A percentile compares a stretch with the other conserved stretches of the same genome.
Conservation (phyloP, 306 rosid species). For the Cucumis sativus region Cucumber_9930_V3 NC_026659.2:31285501-31286000, state of each 20-base stretch:
- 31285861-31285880: constrained; percentile 86
- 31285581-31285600: constrained; percentile 52
- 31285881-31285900: constrained; percentile 83
- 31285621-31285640: constrained; percentile 27
- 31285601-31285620: constrained; percentile 33
- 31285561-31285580: constrained; percentile 64
- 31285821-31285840: constrained; percentile 91
- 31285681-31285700: constrained; percentile 30
- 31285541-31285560: constrained; percentile 96
- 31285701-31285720: constrained; percentile 27
- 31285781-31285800: constrained; percentile 91
- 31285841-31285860: constrained; percentile 71
- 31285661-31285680: constrained; percentile 19
- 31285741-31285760: constrained; percentile 30
- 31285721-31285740: constrained; percentile 38
- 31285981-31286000: constrained; percentile 73
- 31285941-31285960: constrained; percentile 71
- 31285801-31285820: constrained; percentile 72
- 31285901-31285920: constrained; percentile 62
- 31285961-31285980: constrained; percentile 78
- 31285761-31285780: constrained; percentile 83
- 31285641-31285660: constrained; percentile 21
- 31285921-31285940: constrained; percentile 74
- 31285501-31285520: constrained; percentile 91
- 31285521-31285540: constrained; percentile 85